Evolutionary conservation across 1,284 basidiomycete genomes (phyloP), one percentile per base, ranked within the genome.

Genomic region (Cryptococcus hybrid): DNA sequence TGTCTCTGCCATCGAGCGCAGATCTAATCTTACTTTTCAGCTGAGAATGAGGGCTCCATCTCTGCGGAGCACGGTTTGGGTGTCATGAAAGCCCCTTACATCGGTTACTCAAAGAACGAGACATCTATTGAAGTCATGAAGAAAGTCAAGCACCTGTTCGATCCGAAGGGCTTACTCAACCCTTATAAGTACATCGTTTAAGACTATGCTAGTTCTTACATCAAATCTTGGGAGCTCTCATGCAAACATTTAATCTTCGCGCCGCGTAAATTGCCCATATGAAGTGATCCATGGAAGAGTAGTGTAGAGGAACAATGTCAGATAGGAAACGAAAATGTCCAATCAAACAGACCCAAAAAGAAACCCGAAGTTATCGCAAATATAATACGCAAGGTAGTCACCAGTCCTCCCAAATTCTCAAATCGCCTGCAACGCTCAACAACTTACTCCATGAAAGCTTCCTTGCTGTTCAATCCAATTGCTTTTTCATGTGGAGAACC

Each of bases 21-120:
- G 8, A 7, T 24, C 47, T 34, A 34, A 47, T 15, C 34, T 9
- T 9, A 11, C 49, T 30, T 30, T 30, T 7, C 53, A 78, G 74
- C 76, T 52, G 71, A 68, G 18, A 62, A 88, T 72, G 84, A 85
- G 50, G 96, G 96, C 1, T 97, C 94, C 0, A 86, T 99, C 64
- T 96, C 92, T 7, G 96, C 96, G 1, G 95, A 99, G 74, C 95
- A 99, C 75, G 95, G 96, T 2, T 86, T 99, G 0, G 76, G 67
- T 4, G 82, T 88, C 0, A 94, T 94, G 90, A 99, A 99, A 80
- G 90, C 90, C 0, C 86, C 90, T 62, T 91, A 92, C 47, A 84
- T 99, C 39, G 84, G 85, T 40, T 99, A 97, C 78, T 90, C 90
- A 7, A 96, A 99, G 80, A 84, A 82, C 61, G 80, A 82, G 12